Conservation (phyloP, 768 basidiomycete genomes). For the Mycena filopes region DNA sequence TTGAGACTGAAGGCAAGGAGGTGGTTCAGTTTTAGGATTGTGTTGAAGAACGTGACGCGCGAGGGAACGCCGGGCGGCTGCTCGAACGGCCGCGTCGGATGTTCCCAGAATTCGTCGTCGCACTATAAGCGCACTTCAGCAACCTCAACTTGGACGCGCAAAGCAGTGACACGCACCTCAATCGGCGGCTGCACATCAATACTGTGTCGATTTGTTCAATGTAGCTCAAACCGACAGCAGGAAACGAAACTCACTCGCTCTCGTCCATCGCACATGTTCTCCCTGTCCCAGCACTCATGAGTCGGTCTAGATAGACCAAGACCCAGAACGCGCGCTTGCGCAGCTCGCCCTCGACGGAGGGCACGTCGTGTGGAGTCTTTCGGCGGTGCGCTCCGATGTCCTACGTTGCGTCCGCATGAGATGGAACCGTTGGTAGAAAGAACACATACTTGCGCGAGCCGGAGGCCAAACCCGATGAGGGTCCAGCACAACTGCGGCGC, state of each 20-base stretch:
- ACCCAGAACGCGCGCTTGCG: constrained; percentile 3
- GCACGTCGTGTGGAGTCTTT: neutral
- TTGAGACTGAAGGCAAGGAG: constrained; percentile 56
- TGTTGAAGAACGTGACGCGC: constrained; percentile 52
- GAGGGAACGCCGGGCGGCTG: constrained; percentile 56
- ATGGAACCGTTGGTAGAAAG: no score
- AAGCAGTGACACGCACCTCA: neutral
- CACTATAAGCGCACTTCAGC: no score
- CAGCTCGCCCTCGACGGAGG: neutral
- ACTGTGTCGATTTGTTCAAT: neutral
- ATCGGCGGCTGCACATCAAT: neutral
- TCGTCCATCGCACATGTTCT: neutral
- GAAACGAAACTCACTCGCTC: neutral
- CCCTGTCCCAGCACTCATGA: neutral
- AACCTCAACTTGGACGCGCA: no score
- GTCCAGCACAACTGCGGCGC: constrained; percentile 76
- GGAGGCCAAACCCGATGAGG: constrained; percentile 58
- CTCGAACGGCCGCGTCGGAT: constrained; percentile 58
- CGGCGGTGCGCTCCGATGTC: neutral
- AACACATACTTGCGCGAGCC: constrained; percentile 15
- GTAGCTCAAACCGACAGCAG: neutral
- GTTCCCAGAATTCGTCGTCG: neutral
- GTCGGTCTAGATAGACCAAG: neutral
- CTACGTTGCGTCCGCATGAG: neutral
- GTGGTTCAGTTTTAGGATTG: constrained; percentile 49